These are phyloP conservation scores for Pugionium dolabratum DNA, from an alignment of 345 rosid genomes.

Conservation along the genomic window DNA sequence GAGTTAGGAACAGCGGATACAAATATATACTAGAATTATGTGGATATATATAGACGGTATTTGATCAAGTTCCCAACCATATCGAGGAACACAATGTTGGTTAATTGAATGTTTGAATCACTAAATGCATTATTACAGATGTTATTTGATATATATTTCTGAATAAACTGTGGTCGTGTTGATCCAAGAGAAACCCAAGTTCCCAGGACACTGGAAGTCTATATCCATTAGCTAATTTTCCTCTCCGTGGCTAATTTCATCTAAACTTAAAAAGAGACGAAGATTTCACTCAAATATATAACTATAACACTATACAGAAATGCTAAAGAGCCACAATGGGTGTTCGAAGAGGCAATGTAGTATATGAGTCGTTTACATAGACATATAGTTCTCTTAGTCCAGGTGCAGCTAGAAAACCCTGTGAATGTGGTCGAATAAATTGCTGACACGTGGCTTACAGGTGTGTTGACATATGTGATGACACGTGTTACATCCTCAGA, in stretches of 20 bases:
- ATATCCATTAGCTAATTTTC: conserved; percentile 30
- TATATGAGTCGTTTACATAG: conserved; percentile 20
- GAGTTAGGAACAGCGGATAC: too few species aligned
- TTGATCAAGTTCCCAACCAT: not conserved
- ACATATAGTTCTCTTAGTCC: not conserved
- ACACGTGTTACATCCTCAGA: conserved; percentile 20
- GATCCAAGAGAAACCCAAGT: conserved; percentile 37
- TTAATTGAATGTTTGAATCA: not conserved
- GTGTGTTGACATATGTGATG: too few species aligned
- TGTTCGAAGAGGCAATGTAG: conserved; percentile 31
- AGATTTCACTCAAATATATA: conserved; percentile 30
- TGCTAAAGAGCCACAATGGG: conserved; percentile 9
- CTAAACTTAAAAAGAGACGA: conserved; percentile 25
- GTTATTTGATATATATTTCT: not conserved
- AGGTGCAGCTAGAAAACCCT: too few species aligned
- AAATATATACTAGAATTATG: not conserved
- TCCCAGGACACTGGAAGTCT: conserved; percentile 38
- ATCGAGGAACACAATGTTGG: conserved; percentile 3
- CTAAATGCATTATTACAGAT: not conserved
- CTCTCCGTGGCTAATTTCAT: conserved; percentile 23
- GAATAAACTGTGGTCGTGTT: conserved; percentile 15
- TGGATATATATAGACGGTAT: not conserved
- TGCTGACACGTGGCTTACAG: conserved; percentile 16
- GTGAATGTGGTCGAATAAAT: too few species aligned
- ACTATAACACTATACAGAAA: not conserved